These are phyloP conservation scores for Kurtzmaniella cleridarum DNA, from an alignment of 805 yeast genomes.

Conservation along the genomic window DNA sequence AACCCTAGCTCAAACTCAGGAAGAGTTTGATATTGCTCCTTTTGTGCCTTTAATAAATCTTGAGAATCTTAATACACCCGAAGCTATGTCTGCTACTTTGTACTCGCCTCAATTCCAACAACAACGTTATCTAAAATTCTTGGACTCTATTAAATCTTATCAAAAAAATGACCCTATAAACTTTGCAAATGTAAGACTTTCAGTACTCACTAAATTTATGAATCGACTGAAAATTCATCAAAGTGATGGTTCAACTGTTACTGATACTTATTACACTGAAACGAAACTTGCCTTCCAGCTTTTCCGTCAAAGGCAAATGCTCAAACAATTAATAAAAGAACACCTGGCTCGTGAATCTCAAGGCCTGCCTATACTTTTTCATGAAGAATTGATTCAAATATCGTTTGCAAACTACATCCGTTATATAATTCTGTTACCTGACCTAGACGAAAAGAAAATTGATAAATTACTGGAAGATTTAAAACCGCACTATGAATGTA, in stretches of 20 bases:
- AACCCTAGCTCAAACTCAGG: too few species aligned
- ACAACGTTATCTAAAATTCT: slow-evolving; percentile 25
- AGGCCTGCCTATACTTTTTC: neutral
- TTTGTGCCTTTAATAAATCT: slow-evolving; percentile 19
- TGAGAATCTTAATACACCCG: slow-evolving; percentile 19
- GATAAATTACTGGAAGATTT: slow-evolving; percentile 16
- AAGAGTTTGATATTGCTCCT: neutral
- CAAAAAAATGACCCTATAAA: slow-evolving; percentile 33
- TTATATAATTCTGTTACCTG: slow-evolving; percentile 27
- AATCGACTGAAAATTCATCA: slow-evolving; percentile 9
- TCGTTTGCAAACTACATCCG: slow-evolving; percentile 34
- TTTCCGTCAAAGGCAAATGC: neutral
- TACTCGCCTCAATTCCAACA: slow-evolving; percentile 24
- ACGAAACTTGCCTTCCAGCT: neutral
- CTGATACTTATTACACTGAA: neutral
- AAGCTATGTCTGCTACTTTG: slow-evolving; percentile 15
- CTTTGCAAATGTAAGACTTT: slow-evolving; percentile 29
- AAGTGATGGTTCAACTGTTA: neutral
- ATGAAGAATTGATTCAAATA: slow-evolving; percentile 35
- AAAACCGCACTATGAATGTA: slow-evolving; percentile 23
- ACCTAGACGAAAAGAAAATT: slow-evolving; percentile 6
- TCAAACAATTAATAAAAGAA: neutral
- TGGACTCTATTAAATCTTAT: slow-evolving; percentile 24
- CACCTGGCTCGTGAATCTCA: neutral
- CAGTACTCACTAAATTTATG: slow-evolving; percentile 25